phyloP scores from a whole-genome alignment of 2,329 filamentous ascomycete species.

The Calonectria multiphialidica region DNA sequence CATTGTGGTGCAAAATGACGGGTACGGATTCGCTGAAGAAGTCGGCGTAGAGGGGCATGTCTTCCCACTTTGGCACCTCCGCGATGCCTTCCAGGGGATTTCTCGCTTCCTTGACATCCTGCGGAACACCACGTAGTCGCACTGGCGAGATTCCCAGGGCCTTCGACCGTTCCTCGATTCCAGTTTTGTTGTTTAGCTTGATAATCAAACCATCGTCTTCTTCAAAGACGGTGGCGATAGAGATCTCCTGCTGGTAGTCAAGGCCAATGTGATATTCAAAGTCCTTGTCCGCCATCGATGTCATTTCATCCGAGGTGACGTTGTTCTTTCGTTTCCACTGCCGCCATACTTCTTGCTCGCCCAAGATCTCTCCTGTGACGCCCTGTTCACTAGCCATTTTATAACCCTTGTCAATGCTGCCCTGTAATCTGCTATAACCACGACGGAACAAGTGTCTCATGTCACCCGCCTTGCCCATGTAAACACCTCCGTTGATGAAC shows the following conservation, averaged over 20 bases:
- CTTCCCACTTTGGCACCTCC: constrained; percentile 17
- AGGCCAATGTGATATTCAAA: constrained; percentile 43
- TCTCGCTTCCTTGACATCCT: constrained; percentile 26
- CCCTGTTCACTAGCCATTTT: constrained; percentile 45
- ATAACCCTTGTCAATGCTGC: background rate
- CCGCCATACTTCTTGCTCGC: constrained; percentile 39
- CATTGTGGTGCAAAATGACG: constrained; percentile 24
- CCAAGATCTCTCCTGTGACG: constrained; percentile 43
- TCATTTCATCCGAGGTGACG: background rate
- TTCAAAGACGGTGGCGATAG: constrained; percentile 32
- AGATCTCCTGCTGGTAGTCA: constrained; percentile 41
- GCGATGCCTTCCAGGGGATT: constrained; percentile 21
- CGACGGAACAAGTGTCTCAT: constrained; percentile 39
- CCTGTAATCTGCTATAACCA: constrained; percentile 27
- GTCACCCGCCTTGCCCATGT: constrained; percentile 40
- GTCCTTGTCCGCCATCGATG: constrained; percentile 17
- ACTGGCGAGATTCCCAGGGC: constrained; percentile 30
- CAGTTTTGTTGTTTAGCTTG: constrained; percentile 29
- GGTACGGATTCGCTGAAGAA: constrained; percentile 18
- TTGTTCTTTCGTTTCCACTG: background rate
- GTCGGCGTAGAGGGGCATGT: constrained; percentile 27
- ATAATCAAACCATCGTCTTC: constrained; percentile 9
- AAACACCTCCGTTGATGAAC: constrained; percentile 44
- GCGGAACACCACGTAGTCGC: constrained; percentile 34
- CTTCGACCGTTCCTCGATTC: constrained; percentile 31